Evolutionary conservation across 2,329 filamentous ascomycete species (phyloP).

Genomic region (Cadophora gregata): DNA sequence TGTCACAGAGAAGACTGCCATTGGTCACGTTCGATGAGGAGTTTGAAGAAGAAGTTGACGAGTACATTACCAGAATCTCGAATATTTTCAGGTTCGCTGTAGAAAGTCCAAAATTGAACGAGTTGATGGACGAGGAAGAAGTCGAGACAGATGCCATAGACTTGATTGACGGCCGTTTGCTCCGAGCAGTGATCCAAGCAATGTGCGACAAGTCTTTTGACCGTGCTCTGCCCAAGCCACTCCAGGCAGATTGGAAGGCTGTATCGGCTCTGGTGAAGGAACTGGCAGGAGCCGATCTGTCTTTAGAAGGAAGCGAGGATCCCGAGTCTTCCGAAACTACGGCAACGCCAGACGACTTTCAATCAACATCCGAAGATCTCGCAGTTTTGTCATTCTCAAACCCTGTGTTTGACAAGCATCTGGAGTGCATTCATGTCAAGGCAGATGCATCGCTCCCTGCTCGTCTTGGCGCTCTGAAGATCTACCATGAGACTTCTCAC

Average conservation of each 20-base stretch:
- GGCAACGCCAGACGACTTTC: conserved; percentile 26
- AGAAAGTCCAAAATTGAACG: conserved; percentile 41
- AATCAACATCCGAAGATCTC: conserved; percentile 28
- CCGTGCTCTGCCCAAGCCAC: conserved; percentile 28
- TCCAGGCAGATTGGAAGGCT: conserved; percentile 38
- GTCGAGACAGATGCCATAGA: conserved; percentile 56
- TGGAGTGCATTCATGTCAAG: conserved; percentile 51
- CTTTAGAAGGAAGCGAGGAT: conserved; percentile 39
- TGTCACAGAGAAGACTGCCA: conserved; percentile 48
- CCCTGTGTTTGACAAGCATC: conserved; percentile 52
- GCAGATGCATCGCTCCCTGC: conserved; percentile 41
- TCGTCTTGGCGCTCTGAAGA: conserved; percentile 40
- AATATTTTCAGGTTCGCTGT: conserved; percentile 44
- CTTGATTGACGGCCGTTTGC: conserved; percentile 59
- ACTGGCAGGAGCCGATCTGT: conserved; percentile 42
- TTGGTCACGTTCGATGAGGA: conserved; percentile 44
- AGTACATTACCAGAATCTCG: conserved; percentile 49
- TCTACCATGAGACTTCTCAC: conserved; percentile 58
- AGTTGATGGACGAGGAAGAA: conserved; percentile 35
- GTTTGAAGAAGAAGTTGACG: conserved; percentile 44
- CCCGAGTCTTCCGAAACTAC: conserved; percentile 28
- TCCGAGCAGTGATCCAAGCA: conserved; percentile 41
- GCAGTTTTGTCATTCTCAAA: conserved; percentile 55
- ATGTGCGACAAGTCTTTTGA: conserved; percentile 36
- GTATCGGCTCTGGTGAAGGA: conserved; percentile 41